These are phyloP conservation scores for Cucurbitaria berberidis DNA, from an alignment of 2,329 filamentous ascomycete species.

Conservation along the genomic window DNA sequence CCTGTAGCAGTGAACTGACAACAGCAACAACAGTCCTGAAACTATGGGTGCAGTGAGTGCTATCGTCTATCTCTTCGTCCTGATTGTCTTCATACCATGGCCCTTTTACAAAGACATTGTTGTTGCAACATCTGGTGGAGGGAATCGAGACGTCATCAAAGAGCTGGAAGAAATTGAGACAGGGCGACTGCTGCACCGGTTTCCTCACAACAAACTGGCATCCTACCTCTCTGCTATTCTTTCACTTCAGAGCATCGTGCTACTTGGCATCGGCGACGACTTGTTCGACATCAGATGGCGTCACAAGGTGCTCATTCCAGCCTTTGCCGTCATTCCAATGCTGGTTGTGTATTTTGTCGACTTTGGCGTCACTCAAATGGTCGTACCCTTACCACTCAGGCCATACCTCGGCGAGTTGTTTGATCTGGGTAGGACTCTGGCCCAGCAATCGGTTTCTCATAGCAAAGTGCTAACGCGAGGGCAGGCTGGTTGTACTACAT, in stretches of 20 bases:
- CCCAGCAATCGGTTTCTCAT: neutral
- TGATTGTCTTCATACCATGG: conserved; percentile 94
- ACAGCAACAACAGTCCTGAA: conserved; percentile 68
- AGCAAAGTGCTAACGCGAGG: conserved; percentile 18
- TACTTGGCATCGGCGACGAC: conserved; percentile 93
- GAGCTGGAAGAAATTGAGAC: conserved; percentile 75
- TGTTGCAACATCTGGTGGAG: conserved; percentile 89
- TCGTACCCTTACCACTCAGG: conserved; percentile 85
- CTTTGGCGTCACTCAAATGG: conserved; percentile 94
- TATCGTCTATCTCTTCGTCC: conserved; percentile 84
- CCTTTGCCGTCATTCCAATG: conserved; percentile 89
- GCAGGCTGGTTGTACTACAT: conserved; percentile 74
- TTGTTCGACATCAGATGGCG: conserved; percentile 98
- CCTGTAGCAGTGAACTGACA: conserved; percentile 19
- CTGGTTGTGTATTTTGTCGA: conserved; percentile 98
- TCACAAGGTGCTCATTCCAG: conserved; percentile 98
- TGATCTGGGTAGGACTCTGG: conserved; percentile 64
- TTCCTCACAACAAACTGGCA: conserved; percentile 95
- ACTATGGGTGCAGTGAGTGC: conserved; percentile 96
- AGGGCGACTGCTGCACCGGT: conserved; percentile 85
- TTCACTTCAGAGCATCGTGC: conserved; percentile 86
- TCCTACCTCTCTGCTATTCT: conserved; percentile 94
- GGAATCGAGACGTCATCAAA: conserved; percentile 85
- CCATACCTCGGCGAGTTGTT: conserved; percentile 84
- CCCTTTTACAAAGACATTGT: conserved; percentile 99